phyloP scores from a whole-genome alignment of 2,329 filamentous ascomycete species.

The Capronia americana region DNA sequence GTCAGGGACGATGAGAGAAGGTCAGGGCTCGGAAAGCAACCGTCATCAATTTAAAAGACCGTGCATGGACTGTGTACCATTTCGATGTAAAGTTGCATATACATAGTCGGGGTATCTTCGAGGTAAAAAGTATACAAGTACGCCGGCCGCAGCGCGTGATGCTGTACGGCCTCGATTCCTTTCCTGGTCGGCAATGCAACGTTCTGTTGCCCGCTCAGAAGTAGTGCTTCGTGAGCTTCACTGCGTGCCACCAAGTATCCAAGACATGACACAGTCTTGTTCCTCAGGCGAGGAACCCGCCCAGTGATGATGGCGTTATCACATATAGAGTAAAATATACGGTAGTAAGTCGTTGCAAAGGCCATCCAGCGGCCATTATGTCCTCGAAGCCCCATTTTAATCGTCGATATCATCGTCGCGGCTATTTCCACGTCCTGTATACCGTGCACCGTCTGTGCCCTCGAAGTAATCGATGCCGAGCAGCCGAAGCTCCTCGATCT shows the following conservation, averaged over 20 bases:
- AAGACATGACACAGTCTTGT: background rate
- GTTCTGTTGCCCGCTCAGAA: background rate
- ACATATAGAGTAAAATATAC: background rate
- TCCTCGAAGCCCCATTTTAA: conserved; percentile 1
- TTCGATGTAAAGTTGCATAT: background rate
- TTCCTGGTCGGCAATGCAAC: background rate
- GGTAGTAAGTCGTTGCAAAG: background rate
- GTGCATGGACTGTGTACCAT: background rate
- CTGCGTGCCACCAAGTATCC: background rate
- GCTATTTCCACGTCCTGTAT: background rate
- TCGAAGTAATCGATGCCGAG: conserved; percentile 32
- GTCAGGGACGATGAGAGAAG: background rate
- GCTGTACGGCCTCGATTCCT: background rate
- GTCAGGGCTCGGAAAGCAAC: background rate
- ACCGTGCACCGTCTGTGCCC: conserved; percentile 7
- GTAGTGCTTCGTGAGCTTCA: too few relatives aligned
- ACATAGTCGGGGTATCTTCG: background rate
- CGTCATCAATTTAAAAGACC: background rate
- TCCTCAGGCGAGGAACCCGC: too few relatives aligned
- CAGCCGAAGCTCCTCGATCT: conserved; percentile 23
- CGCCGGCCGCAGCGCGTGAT: background rate
- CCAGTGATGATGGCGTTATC: background rate
- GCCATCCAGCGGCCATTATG: background rate
- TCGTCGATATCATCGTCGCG: conserved; percentile 14
- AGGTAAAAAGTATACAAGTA: background rate